Conservation (phyloP, 805 yeast genomes). For the Myxozyma vanderwaltii region DNA sequence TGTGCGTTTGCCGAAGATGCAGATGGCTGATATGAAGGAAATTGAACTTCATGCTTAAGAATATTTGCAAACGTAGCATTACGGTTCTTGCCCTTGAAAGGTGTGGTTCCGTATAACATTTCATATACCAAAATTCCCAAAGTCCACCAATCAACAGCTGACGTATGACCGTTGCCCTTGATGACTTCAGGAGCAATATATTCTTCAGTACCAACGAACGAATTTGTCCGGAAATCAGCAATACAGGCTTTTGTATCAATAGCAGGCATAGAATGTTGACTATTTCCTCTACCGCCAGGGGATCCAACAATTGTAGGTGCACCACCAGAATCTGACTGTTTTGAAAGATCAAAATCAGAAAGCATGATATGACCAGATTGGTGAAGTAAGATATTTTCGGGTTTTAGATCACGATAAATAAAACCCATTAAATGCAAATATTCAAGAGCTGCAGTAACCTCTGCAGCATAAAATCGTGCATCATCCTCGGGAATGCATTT, state of each 20-base stretch:
- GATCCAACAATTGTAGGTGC: conserved; percentile 66
- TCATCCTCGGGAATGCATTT: conserved; percentile 85
- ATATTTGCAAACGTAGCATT: conserved; percentile 88
- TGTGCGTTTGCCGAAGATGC: conserved; percentile 24
- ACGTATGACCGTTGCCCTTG: conserved; percentile 94
- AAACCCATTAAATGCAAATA: conserved; percentile 96
- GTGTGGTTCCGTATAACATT: conserved; percentile 94
- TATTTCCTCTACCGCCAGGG: conserved; percentile 38
- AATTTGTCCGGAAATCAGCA: conserved; percentile 94
- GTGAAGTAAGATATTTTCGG: conserved; percentile 91
- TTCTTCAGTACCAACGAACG: conserved; percentile 98
- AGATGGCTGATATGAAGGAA: conserved; percentile 47
- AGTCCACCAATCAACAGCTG: conserved; percentile 99
- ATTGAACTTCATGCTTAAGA: conserved; percentile 77
- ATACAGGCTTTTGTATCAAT: conserved; percentile 93
- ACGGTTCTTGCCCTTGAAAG: conserved; percentile 89
- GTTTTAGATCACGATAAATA: conserved; percentile 93
- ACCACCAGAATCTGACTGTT: conserved; percentile 76
- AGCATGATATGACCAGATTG: conserved; percentile 98
- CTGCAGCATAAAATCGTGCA: conserved; percentile 93
- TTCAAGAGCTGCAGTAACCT: conserved; percentile 95
- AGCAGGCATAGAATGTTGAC: conserved; percentile 55
- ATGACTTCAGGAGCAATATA: conserved; percentile 98
- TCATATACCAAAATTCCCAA: conserved; percentile 90
- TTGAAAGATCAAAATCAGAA: conserved; percentile 92